Conservation (phyloP, 2,329 filamentous ascomycete genomes). For the Epichloe typhina region DNA sequence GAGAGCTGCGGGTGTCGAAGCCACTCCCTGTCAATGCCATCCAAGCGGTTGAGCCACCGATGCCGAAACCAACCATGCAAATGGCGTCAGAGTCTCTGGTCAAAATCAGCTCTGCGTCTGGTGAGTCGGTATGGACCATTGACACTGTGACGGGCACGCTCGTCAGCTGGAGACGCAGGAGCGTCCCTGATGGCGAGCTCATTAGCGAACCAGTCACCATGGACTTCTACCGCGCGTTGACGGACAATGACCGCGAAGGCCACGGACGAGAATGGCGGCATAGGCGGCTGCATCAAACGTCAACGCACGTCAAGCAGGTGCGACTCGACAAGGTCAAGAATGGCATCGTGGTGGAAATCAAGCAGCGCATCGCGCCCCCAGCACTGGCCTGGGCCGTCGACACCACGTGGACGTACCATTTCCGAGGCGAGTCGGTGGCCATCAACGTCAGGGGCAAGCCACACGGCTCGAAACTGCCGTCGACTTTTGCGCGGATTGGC, state of each 20-base stretch:
- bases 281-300: slow-evolving; percentile 31
- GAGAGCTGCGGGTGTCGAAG: slow-evolving; percentile 28
- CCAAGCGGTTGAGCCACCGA: slow-evolving; percentile 6
- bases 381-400: slow-evolving; percentile 48
- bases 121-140: slow-evolving; percentile 28
- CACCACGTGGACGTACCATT: slow-evolving; percentile 38
- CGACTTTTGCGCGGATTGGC: slow-evolving; percentile 50
- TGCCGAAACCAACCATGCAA: slow-evolving; percentile 13
- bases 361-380: slow-evolving; percentile 46
- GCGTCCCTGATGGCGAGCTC: slow-evolving; percentile 20
- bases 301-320: slow-evolving; percentile 25
- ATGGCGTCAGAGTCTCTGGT: slow-evolving; percentile 12
- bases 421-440: slow-evolving; percentile 33
- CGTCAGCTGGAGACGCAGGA: slow-evolving; percentile 25
- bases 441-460: slow-evolving; percentile 37
- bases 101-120: slow-evolving; percentile 21
- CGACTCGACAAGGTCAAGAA: slow-evolving; percentile 19
- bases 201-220: slow-evolving; percentile 32
- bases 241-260: slow-evolving; percentile 49
- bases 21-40: slow-evolving; percentile 16
- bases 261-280: slow-evolving; percentile 46
- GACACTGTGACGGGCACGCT: slow-evolving; percentile 29
- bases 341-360: slow-evolving; percentile 28
- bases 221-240: slow-evolving; percentile 50
- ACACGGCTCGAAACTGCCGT: slow-evolving; percentile 34